phyloP scores from a whole-genome alignment of 2,329 filamentous ascomycete species.

The Pseudocercospora musae region DNA sequence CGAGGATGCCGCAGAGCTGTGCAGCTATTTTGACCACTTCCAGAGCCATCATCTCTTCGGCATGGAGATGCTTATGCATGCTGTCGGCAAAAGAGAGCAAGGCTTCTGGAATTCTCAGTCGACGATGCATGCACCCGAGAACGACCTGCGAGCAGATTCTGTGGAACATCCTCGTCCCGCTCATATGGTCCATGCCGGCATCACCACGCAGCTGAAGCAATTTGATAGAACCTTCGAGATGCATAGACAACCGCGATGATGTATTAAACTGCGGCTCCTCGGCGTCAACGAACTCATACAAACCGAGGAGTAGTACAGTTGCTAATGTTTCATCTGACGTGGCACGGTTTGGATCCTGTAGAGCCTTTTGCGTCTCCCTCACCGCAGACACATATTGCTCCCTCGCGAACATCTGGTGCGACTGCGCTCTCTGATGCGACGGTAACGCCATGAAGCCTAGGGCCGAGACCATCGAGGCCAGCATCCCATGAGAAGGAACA shows the following conservation, averaged over 20 bases:
- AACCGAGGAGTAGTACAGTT: constrained; percentile 6
- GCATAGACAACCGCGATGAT: background rate
- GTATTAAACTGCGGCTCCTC: background rate
- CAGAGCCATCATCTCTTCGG: constrained; percentile 4
- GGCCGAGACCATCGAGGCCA: constrained; percentile 5
- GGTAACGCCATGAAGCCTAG: constrained; percentile 1
- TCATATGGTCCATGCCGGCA: background rate
- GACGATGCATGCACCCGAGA: background rate
- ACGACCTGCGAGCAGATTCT: constrained; percentile 1
- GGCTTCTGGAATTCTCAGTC: background rate
- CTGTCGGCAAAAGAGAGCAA: background rate
- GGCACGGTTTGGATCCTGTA: constrained; percentile 1
- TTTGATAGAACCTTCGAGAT: constrained; percentile 8
- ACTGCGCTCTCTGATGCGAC: background rate
- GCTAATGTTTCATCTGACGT: constrained; percentile 9
- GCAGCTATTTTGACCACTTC: constrained; percentile 5
- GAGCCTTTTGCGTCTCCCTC: constrained; percentile 2
- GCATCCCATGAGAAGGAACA: constrained; percentile 2
- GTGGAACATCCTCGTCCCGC: constrained; percentile 7
- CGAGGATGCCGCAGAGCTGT: constrained; percentile 2
- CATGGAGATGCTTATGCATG: constrained; percentile 3
- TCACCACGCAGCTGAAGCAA: constrained; percentile 9
- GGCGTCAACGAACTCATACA: constrained; percentile 7
- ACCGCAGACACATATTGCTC: constrained; percentile 3
- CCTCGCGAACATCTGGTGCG: background rate